A percentile compares a stretch with the other conserved stretches of the same genome.
These are phyloP conservation scores for Dactylellina parvicollis DNA, from an alignment of 2,329 filamentous ascomycete genomes.

Conservation along the genomic window DNA sequence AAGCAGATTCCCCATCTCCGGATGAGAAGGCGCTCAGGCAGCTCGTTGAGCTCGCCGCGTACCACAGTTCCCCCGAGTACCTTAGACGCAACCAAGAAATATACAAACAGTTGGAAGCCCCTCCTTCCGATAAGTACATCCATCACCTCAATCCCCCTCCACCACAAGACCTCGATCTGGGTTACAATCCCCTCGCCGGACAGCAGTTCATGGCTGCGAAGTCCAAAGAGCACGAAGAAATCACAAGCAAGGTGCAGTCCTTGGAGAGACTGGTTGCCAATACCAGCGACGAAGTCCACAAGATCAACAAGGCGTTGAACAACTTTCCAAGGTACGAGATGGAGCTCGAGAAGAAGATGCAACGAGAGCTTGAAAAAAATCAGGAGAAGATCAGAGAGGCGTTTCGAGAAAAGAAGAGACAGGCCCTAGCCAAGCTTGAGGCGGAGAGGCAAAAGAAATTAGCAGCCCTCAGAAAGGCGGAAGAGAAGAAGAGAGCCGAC, in stretches of 20 bases:
- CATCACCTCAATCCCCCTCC: not conserved
- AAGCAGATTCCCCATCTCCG: not conserved
- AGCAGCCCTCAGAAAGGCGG: constrained; percentile 1
- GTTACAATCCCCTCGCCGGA: not conserved
- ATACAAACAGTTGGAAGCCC: not conserved
- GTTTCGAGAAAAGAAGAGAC: not conserved
- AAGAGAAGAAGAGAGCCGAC: constrained; percentile 14
- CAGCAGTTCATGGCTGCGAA: constrained; percentile 10
- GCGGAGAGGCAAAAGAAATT: not conserved
- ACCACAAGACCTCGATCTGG: not conserved
- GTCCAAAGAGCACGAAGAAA: not conserved
- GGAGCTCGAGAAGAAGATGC: not conserved
- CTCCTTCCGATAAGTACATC: not conserved
- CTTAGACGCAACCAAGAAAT: not conserved
- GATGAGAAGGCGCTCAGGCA: constrained; percentile 1
- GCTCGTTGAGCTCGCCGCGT: constrained; percentile 12
- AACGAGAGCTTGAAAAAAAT: constrained; percentile 1
- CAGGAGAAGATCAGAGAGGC: constrained; percentile 7
- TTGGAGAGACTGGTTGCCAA: not conserved
- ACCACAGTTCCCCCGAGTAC: constrained; percentile 24
- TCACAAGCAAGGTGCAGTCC: not conserved
- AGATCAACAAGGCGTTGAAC: not conserved
- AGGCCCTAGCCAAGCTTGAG: not conserved
- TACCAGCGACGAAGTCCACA: not conserved
- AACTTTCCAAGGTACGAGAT: not conserved